These are phyloP conservation scores for Aspergillus ruber DNA, from an alignment of 2,329 filamentous ascomycete species.

Conservation along the genomic window DNA sequence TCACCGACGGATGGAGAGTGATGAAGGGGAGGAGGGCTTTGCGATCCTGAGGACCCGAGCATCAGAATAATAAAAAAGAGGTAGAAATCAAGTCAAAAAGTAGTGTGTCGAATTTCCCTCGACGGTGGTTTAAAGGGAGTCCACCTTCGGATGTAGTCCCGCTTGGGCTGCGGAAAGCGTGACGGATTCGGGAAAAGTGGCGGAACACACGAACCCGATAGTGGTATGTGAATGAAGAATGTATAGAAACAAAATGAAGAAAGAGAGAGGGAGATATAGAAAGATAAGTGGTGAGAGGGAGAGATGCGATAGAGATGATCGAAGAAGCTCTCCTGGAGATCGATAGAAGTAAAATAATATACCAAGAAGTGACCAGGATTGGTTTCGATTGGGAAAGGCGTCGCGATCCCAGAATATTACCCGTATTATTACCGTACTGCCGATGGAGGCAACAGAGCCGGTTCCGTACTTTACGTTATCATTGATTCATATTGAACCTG, in stretches of 20 bases:
- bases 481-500: no score
- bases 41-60: slow-evolving; percentile 46
- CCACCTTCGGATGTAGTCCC: slow-evolving; percentile 34
- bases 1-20: slow-evolving; percentile 46
- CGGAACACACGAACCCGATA: slow-evolving; percentile 11
- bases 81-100: background rate
- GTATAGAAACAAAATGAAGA: background rate
- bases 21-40: slow-evolving; percentile 42
- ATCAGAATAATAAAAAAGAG: slow-evolving; percentile 32
- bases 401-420: no score
- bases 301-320: background rate
- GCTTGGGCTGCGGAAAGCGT: slow-evolving; percentile 25
- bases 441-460: background rate
- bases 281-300: background rate
- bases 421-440: background rate
- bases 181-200: slow-evolving; percentile 25
- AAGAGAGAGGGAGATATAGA: background rate
- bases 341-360: background rate
- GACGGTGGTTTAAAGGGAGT: slow-evolving; percentile 26
- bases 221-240: background rate
- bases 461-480: background rate
- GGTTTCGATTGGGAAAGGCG: no score
- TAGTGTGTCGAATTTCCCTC: slow-evolving; percentile 12
- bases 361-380: no score
- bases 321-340: background rate